These are phyloP conservation scores for Trapa incisa DNA, from an alignment of 345 rosid species.

Conservation along the genomic window DNA sequence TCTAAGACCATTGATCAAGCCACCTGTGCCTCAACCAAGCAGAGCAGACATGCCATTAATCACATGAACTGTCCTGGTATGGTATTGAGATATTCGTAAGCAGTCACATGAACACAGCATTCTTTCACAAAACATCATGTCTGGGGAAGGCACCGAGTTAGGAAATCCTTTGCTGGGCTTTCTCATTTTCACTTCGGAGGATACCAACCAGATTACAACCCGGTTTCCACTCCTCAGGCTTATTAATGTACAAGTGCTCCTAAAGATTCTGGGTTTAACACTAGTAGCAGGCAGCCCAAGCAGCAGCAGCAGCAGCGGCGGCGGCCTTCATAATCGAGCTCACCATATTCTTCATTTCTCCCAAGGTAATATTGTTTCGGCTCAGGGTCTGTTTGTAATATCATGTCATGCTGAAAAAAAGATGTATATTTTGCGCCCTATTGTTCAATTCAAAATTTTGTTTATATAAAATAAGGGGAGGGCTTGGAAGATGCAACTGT, in stretches of 20 bases:
- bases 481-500: neutral
- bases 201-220: neutral
- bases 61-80: constrained; percentile 14
- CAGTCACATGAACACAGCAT: neutral
- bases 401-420: neutral
- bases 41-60: constrained; percentile 38
- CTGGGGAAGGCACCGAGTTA: neutral
- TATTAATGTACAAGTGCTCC: neutral
- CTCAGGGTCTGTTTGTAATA: neutral
- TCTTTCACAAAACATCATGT: neutral
- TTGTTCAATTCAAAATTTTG: neutral
- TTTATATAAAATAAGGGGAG: neutral
- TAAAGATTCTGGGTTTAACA: neutral
- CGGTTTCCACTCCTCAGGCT: neutral
- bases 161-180: neutral
- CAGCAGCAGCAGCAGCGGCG: neutral
- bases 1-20: constrained; percentile 58
- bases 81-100: constrained; percentile 17
- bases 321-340: neutral
- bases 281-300: no score
- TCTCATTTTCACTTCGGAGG: neutral
- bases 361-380: neutral
- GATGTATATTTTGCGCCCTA: neutral
- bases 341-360: neutral
- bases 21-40: constrained; percentile 45